Conservation (phyloP, 495 filamentous ascomycete genomes). For the Tetracladium setigerum region DNA sequence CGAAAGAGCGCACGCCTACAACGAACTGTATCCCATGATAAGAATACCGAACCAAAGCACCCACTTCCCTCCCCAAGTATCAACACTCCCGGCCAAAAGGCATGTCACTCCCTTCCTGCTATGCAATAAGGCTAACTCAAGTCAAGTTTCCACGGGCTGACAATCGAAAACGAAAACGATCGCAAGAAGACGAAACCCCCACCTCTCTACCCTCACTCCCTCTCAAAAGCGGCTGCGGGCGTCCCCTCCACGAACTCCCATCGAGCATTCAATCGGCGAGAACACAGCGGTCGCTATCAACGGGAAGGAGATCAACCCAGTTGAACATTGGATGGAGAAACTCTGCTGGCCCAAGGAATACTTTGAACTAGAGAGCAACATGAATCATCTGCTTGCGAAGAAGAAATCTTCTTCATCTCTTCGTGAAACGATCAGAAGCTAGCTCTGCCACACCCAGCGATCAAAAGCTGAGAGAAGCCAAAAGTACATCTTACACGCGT, state of each 20-base stretch:
- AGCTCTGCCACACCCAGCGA: slow-evolving; percentile 29
- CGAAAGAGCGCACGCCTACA: slow-evolving; percentile 15
- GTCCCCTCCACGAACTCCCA: slow-evolving; percentile 6
- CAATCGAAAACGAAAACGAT: slow-evolving; percentile 11
- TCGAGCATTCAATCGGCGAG: slow-evolving; percentile 7
- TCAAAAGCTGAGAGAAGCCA: slow-evolving; percentile 27
- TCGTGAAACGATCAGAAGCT: slow-evolving; percentile 28
- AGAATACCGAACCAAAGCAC: slow-evolving; percentile 8
- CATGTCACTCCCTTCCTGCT: slow-evolving; percentile 16
- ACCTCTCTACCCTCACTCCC: slow-evolving; percentile 2
- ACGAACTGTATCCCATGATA: slow-evolving; percentile 12
- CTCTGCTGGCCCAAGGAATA: slow-evolving; percentile 27
- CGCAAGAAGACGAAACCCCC: slow-evolving; percentile 10
- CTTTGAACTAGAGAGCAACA: slow-evolving; percentile 20
- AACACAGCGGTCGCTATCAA: slow-evolving; percentile 8
- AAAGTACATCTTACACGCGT: slow-evolving; percentile 32
- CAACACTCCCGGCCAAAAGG: slow-evolving; percentile 18
- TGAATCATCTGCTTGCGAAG: slow-evolving; percentile 24
- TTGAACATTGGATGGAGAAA: slow-evolving; percentile 21
- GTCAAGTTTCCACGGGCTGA: slow-evolving; percentile 15
- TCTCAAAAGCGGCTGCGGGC: slow-evolving; percentile 11
- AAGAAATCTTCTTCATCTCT: slow-evolving; percentile 27
- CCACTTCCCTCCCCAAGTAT: slow-evolving; percentile 10
- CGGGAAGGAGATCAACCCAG: slow-evolving; percentile 13
- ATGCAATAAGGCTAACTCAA: slow-evolving; percentile 22